These are phyloP conservation scores for Blastobotrys elegans DNA, from an alignment of 1,139 yeast species.

Conservation along the genomic window DNA sequence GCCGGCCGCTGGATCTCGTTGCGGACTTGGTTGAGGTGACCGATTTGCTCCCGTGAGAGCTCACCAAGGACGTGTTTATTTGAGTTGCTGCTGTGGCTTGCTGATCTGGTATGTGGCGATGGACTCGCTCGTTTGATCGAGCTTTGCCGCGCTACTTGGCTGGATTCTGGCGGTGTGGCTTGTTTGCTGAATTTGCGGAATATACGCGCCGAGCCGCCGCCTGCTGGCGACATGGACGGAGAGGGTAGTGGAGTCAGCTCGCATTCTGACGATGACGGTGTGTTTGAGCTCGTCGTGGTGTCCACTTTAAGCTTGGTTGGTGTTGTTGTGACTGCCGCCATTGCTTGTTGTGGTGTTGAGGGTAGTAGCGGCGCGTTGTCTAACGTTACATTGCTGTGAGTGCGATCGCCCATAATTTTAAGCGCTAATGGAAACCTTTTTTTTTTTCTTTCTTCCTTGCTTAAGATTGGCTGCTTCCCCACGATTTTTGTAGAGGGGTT, in stretches of 20 bases:
- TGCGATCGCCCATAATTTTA: neutral
- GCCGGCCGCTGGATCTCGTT: neutral
- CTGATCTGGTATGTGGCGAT: neutral
- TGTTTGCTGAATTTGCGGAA: constrained; percentile 11
- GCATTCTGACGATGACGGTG: neutral
- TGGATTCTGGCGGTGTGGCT: constrained; percentile 1
- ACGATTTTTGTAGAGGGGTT: too few relatives aligned
- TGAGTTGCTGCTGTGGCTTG: neutral
- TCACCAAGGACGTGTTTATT: neutral
- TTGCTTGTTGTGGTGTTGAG: neutral
- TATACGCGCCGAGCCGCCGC: constrained; percentile 5
- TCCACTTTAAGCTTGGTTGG: neutral
- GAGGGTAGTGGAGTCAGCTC: constrained; percentile 10
- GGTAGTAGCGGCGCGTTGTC: neutral
- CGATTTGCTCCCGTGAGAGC: neutral
- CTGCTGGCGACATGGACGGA: constrained; percentile 13
- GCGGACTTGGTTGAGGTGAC: neutral
- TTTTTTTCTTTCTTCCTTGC: neutral
- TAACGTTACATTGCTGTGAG: constrained; percentile 1
- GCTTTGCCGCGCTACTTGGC: constrained; percentile 4
- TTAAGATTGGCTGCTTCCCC: too few relatives aligned
- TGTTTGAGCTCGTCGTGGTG: neutral
- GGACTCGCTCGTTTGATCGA: constrained; percentile 1
- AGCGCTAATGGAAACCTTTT: neutral
- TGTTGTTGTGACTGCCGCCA: neutral